Conservation (phyloP, 2,329 filamentous ascomycete species). For the Sporothrix euskadiensis region DNA sequence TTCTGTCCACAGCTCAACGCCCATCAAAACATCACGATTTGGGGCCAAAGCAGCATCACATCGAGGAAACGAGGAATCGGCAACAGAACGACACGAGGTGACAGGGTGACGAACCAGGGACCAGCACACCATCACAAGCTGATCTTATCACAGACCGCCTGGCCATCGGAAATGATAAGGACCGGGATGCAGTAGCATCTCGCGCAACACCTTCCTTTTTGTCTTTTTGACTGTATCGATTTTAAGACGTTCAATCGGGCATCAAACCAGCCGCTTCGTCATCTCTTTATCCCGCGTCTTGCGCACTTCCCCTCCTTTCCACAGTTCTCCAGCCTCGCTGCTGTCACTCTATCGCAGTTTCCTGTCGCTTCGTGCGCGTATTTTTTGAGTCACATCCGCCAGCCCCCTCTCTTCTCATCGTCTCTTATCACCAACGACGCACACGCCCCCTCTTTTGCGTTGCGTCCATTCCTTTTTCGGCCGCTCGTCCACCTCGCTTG, state of each 20-base stretch:
- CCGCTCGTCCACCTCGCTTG: neutral
- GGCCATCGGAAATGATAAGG: neutral
- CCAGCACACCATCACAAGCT: neutral
- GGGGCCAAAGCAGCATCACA: neutral
- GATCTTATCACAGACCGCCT: neutral
- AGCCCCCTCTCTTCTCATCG: neutral
- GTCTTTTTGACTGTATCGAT: neutral
- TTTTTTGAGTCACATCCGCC: neutral
- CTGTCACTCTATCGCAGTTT: neutral
- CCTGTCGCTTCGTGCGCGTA: conserved; percentile 14
- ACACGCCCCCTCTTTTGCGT: neutral
- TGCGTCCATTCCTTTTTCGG: neutral
- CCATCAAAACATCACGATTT: conserved; percentile 22
- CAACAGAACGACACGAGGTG: neutral
- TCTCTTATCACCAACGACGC: neutral
- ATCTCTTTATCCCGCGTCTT: neutral
- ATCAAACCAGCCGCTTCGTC: neutral
- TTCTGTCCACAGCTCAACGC: neutral
- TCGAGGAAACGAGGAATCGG: neutral
- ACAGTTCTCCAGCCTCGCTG: neutral
- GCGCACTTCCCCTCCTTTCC: neutral
- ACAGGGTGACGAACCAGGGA: neutral
- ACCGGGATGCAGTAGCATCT: neutral
- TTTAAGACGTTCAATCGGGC: neutral
- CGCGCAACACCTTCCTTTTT: neutral